phyloP scores from a whole-genome alignment of 2,329 filamentous ascomycete species.

The Helminthosporium solani region DNA sequence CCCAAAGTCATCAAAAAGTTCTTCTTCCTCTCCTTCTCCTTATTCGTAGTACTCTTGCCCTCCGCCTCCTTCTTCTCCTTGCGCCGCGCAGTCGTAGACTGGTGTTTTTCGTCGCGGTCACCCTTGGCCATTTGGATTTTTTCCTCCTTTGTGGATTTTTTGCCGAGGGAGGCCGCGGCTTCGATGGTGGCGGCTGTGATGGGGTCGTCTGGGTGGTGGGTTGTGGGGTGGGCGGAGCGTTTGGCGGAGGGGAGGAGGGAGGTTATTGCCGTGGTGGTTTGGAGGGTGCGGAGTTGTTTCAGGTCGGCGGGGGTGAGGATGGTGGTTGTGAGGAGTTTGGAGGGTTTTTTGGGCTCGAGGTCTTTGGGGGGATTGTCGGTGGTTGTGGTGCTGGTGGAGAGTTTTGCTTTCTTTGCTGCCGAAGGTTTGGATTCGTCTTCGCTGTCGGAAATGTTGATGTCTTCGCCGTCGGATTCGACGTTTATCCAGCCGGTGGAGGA shows the following conservation, averaged over 20 bases:
- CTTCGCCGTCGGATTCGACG: constrained; percentile 77
- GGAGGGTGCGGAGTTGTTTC: constrained; percentile 89
- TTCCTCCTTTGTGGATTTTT: constrained; percentile 88
- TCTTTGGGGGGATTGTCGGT: constrained; percentile 42
- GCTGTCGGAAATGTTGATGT: constrained; percentile 69
- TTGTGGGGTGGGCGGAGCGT: constrained; percentile 42
- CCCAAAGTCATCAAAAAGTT: constrained; percentile 98
- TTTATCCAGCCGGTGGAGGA: constrained; percentile 92
- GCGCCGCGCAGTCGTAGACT: constrained; percentile 78
- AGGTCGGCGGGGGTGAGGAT: constrained; percentile 95
- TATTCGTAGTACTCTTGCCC: constrained; percentile 96
- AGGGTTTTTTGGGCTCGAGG: constrained; percentile 43
- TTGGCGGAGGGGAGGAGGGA: constrained; percentile 55
- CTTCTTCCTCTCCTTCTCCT: constrained; percentile 95
- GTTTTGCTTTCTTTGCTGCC: constrained; percentile 64
- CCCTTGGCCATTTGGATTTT: constrained; percentile 79
- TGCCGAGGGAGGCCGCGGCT: constrained; percentile 72
- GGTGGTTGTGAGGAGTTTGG: constrained; percentile 81
- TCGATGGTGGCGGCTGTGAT: constrained; percentile 91
- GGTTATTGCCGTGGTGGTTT: constrained; percentile 69
- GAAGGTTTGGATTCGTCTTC: constrained; percentile 65
- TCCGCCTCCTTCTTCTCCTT: constrained; percentile 83
- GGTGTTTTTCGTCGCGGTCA: constrained; percentile 80
- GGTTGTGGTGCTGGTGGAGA: constrained; percentile 48
- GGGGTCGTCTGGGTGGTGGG: constrained; percentile 78